phyloP scores from a whole-genome alignment of 139 green algal species.

The Prasinococcaceae sp. region DNA sequence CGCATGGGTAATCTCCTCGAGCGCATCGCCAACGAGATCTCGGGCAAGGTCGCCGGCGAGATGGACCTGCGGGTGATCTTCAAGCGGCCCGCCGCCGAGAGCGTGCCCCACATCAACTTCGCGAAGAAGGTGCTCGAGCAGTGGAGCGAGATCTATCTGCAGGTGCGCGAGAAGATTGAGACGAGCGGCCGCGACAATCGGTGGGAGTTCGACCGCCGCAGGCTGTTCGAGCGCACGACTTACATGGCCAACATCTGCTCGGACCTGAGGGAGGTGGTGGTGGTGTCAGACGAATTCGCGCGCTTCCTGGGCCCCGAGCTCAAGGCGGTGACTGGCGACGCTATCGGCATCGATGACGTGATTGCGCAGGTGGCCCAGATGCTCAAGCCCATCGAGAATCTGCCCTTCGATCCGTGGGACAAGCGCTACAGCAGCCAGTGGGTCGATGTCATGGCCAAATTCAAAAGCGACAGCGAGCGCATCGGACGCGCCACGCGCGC shows the following conservation, averaged over 20 bases:
- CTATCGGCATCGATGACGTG: slow-evolving; percentile 56
- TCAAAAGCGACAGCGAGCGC: slow-evolving; percentile 58
- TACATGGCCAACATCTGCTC: slow-evolving; percentile 69
- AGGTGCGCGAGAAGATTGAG: slow-evolving; percentile 75
- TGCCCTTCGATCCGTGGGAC: slow-evolving; percentile 60
- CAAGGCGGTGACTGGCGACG: slow-evolving; percentile 70
- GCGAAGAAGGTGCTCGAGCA: slow-evolving; percentile 46
- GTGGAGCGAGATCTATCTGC: slow-evolving; percentile 66
- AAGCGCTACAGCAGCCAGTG: slow-evolving; percentile 38
- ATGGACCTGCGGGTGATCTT: slow-evolving; percentile 56
- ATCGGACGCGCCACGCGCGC: slow-evolving; percentile 38
- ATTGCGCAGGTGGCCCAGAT: slow-evolving; percentile 57
- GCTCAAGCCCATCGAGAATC: slow-evolving; percentile 48
- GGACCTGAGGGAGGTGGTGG: slow-evolving; percentile 54
- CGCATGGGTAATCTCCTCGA: slow-evolving; percentile 76
- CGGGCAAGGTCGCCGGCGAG: slow-evolving; percentile 33
- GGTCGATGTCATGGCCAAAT: slow-evolving; percentile 40
- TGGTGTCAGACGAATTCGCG: slow-evolving; percentile 77
- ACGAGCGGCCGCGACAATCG: slow-evolving; percentile 51
- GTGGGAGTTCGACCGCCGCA: slow-evolving; percentile 80
- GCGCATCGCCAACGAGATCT: slow-evolving; percentile 48
- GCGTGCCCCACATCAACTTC: slow-evolving; percentile 34
- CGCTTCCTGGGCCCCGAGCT: slow-evolving; percentile 83
- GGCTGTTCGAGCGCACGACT: slow-evolving; percentile 71
- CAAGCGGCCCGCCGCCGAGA: slow-evolving; percentile 32